Percentiles rank a stretch among this genome's conserved stretches.
Conservation (phyloP, 208 protist species). For the Trypanosoma lewisi region DNA sequence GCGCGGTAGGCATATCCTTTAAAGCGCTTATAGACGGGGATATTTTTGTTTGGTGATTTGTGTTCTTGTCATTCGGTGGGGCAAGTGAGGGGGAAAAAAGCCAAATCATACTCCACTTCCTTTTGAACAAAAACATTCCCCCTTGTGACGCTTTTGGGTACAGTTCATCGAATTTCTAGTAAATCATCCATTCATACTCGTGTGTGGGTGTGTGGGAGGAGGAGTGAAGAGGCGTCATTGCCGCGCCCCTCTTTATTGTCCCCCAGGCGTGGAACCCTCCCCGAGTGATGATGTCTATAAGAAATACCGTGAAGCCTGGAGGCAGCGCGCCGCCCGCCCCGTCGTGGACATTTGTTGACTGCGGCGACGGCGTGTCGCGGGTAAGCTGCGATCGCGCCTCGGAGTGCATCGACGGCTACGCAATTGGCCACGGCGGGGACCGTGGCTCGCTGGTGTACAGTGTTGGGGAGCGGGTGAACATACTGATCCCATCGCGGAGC, state of each 20-base stretch:
- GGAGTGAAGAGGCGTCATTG: not conserved
- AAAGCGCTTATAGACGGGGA: not conserved
- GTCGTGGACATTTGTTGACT: not conserved
- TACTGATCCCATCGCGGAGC: not conserved
- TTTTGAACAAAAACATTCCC: constrained; percentile 1
- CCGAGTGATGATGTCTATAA: constrained; percentile 22
- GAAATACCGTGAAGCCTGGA: not conserved
- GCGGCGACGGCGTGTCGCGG: constrained; percentile 6
- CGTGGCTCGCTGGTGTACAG: constrained; percentile 72
- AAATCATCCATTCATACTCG: not conserved
- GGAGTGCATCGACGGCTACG: not conserved
- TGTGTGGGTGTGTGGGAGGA: not conserved
- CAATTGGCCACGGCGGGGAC: constrained; percentile 71
- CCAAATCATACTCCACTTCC: not conserved
- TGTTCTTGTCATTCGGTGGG: no score
- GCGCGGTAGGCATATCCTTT: constrained; percentile 17
- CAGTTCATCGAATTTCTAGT: not conserved
- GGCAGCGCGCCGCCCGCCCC: not conserved
- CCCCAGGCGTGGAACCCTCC: not conserved
- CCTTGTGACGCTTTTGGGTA: not conserved
- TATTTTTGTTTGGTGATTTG: constrained; percentile 10
- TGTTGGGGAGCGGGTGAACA: constrained; percentile 6
- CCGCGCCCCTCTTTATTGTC: not conserved
- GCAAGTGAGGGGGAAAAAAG: not conserved
- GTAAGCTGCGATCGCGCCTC: constrained; percentile 3